Evolutionary conservation across 2,329 filamentous ascomycete species (phyloP), one percentile per base, ranked within the genome.

Genomic region (Lasiodiplodia citricola): DNA sequence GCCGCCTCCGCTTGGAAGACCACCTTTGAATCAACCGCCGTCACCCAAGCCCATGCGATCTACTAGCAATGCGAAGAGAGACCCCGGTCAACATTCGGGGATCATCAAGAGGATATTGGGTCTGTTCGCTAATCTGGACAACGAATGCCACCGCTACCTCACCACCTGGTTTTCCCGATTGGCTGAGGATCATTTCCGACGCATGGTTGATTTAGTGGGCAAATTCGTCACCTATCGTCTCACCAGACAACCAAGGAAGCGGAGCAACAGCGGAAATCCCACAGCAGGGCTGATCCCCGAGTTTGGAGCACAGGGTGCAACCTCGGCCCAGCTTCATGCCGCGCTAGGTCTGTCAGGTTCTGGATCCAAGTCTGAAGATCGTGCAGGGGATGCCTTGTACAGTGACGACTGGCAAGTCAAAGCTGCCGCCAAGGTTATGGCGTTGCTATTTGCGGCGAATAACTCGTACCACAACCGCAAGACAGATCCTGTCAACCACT

Each of bases 331-430:
- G 70, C 83, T 96, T 5, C 92, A 96, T 75, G 91, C 92, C 41
- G 92, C 92, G n/a, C 85, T 96, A 21, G 90, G 86, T 23, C 79
- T 85, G 2, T 66, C 52, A 6, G 68, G 55, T 80, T 63, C 67
- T 47, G 83, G 2, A 82, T 66, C 83, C 13, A 89, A 70, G 87
- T 75, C 23, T 87, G 10, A 72, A 87, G 35, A 78, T 79, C 56
- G 80, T 85, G 8, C 55, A 52, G 56, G 50, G 35, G 66, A 62
- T n/a, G 54, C 56, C 35, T 31, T 51, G 35, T 96, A 96, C 76
- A 85, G 86, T 23, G 92, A 95, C 69, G 94, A 97, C 75, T 97
- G 94, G 94, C 94, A 97, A 78, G 88, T 97, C 68, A 91, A 89
- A 77, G 92, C 92, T 13, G 91, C 91, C 8, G 90, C 93, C 3